Evolutionary conservation across 2,329 filamentous ascomycete genomes (phyloP), one percentile per base, ranked within the genome.

Genomic region (Aureobasidium subglaciale): DNA sequence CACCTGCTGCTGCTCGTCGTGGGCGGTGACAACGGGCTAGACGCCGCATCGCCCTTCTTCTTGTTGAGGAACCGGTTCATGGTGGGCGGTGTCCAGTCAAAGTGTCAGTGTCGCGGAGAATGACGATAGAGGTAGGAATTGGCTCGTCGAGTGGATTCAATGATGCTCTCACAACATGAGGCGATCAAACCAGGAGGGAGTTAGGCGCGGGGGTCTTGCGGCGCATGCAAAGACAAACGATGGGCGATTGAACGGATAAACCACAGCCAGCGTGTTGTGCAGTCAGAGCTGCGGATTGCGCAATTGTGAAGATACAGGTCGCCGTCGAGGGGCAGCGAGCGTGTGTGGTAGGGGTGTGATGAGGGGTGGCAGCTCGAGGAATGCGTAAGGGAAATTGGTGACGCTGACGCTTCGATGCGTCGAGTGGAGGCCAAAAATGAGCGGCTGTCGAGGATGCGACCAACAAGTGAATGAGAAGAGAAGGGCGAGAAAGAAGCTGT

Each of bases 1-100:
- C 75, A 77, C 59, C 68, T 73, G 54, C 59, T 59, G 62, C 66
- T 30, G 61, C 64, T 56, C 27, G 32, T 22, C 22, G 42, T 43
- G 40, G 48, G 55, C 20, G 56, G 56, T 24, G 53, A 32, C 15
- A 56, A 37, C 29, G 52, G 53, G 27, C 41, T 56, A 18, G 68
- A 64, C 37, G 68, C 62, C 8, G 81, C 79, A 45, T 86, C 84
- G 73, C 81, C 82, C 55, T 70, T 79, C 78, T 83, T 87, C 73
- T 85, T 86, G 46, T 77, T 84, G 63, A 87, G 78, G 67, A 91
- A 89, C 55, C 87, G 83, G 73, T 92, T 90, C 87, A 91, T 91
- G 45, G 60, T 69, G 35, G 49, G 41, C 27, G 8, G n/a, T 29
- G 13, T 40, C 30, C 46, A 50, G 46, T n/a, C n/a, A 16, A 18